Conservation (phyloP, 1,284 basidiomycete genomes). For the Malassezia restricta region DNA sequence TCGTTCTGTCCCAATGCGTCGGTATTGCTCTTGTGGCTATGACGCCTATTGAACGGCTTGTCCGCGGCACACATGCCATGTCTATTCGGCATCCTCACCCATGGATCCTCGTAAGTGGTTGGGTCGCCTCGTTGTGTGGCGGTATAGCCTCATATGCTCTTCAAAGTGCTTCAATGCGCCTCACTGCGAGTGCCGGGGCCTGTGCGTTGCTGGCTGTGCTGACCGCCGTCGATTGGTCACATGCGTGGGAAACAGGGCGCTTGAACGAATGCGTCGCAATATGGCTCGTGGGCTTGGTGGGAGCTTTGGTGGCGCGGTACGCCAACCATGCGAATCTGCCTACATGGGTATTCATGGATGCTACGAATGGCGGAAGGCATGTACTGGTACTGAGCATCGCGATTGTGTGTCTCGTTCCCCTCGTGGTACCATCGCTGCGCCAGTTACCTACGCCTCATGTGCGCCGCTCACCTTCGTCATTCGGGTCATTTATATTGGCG, state of each 20-base stretch:
- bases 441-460: neutral
- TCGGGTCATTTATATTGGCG: constrained; percentile 16
- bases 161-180: constrained; percentile 17
- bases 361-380: constrained; percentile 37
- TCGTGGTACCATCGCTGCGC: neutral
- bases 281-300: constrained; percentile 33
- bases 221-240: constrained; percentile 29
- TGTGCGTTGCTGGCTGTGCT: constrained; percentile 21
- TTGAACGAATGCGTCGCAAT: constrained; percentile 18
- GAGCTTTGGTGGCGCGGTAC: constrained; percentile 31
- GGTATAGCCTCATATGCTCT: constrained; percentile 25
- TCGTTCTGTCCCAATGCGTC: constrained; percentile 30
- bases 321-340: constrained; percentile 42
- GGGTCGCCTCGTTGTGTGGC: constrained; percentile 17
- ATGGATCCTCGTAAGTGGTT: constrained; percentile 14
- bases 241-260: constrained; percentile 29
- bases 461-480: neutral
- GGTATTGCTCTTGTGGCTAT: constrained; percentile 20
- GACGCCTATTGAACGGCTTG: constrained; percentile 11
- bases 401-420: constrained; percentile 16
- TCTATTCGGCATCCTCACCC: neutral
- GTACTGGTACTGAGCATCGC: constrained; percentile 20
- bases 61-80: neutral
- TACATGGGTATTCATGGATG: constrained; percentile 34
- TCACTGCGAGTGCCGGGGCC: constrained; percentile 22